Conservation (phyloP, 768 basidiomycete species). For the Suillus luteus region DNA sequence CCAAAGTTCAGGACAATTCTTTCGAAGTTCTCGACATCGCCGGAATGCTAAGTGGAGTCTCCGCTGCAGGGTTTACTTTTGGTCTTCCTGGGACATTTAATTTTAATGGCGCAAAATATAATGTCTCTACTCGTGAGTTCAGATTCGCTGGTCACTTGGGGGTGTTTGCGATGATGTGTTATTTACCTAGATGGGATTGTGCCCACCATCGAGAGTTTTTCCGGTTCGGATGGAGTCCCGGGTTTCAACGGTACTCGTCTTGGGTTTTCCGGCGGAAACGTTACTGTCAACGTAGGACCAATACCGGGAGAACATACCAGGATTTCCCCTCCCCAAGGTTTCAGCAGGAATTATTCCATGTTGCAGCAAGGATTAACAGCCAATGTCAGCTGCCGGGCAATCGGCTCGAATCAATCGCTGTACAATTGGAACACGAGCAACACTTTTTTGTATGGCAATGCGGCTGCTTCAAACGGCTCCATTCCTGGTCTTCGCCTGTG, state of each 20-base stretch:
- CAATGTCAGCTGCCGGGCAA: conserved; percentile 1
- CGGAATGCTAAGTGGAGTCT: conserved; percentile 19
- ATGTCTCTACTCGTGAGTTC: conserved; percentile 12
- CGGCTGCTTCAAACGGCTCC: background rate
- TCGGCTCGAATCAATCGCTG: background rate
- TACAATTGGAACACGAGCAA: background rate
- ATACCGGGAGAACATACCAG: background rate
- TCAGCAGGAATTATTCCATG: conserved; percentile 10
- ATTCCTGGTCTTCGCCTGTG: conserved; percentile 1
- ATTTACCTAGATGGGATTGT: conserved; percentile 8
- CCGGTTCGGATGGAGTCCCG: conserved; percentile 4
- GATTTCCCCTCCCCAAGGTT: background rate
- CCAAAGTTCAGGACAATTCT: conserved; percentile 16
- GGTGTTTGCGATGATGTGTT: conserved; percentile 1
- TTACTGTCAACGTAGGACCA: background rate
- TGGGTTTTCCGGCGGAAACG: conserved; percentile 7
- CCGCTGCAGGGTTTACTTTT: conserved; percentile 15
- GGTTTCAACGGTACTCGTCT: conserved; percentile 1
- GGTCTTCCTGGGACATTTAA: conserved; percentile 14
- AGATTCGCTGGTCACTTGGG: background rate
- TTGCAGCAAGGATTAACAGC: conserved; percentile 13
- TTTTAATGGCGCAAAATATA: conserved; percentile 23
- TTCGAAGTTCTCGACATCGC: conserved; percentile 16
- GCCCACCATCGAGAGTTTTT: background rate
- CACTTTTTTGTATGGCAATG: background rate